Evolutionary conservation across 192 early-diverging fungal genomes (phyloP).

Genomic region (Coemansia sp.): DNA sequence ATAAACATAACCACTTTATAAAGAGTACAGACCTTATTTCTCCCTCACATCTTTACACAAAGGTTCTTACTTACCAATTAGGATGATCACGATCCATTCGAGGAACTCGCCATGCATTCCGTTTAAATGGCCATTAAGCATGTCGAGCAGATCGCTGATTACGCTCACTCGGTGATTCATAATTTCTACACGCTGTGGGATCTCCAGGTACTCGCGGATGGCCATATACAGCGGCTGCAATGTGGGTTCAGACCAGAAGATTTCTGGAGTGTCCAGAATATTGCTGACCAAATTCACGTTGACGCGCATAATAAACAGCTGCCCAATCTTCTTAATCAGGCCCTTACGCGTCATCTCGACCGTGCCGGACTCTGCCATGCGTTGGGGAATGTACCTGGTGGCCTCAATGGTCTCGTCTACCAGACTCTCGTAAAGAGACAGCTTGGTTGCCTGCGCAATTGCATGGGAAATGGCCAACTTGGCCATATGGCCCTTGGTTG

Average conservation of each 20-base stretch:
- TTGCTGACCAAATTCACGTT: slow-evolving; percentile 88
- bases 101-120: slow-evolving; percentile 87
- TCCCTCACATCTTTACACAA: not conserved
- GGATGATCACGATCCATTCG: slow-evolving; percentile 93
- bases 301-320: slow-evolving; percentile 86
- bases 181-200: slow-evolving; percentile 81
- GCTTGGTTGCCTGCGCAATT: slow-evolving; percentile 92
- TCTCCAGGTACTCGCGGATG: slow-evolving; percentile 78
- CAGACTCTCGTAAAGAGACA: slow-evolving; percentile 85
- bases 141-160: slow-evolving; percentile 88
- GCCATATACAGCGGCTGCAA: slow-evolving; percentile 77
- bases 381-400: slow-evolving; percentile 85
- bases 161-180: slow-evolving; percentile 91
- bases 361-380: slow-evolving; percentile 89
- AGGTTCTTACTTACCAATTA: slow-evolving; percentile 65
- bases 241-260: slow-evolving; percentile 86
- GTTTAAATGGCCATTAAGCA: slow-evolving; percentile 93
- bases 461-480: slow-evolving; percentile 95
- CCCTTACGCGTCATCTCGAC: slow-evolving; percentile 89
- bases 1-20: not conserved
- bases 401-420: slow-evolving; percentile 90
- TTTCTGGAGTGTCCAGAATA: slow-evolving; percentile 89
- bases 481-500: slow-evolving; percentile 76
- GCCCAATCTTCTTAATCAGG: slow-evolving; percentile 93
- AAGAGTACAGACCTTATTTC: not conserved